A percentile compares a stretch with the other conserved stretches of the same genome.
phyloP scores from a whole-genome alignment of 257 asterid genomes.

The Fraxinus americana region DNA sequence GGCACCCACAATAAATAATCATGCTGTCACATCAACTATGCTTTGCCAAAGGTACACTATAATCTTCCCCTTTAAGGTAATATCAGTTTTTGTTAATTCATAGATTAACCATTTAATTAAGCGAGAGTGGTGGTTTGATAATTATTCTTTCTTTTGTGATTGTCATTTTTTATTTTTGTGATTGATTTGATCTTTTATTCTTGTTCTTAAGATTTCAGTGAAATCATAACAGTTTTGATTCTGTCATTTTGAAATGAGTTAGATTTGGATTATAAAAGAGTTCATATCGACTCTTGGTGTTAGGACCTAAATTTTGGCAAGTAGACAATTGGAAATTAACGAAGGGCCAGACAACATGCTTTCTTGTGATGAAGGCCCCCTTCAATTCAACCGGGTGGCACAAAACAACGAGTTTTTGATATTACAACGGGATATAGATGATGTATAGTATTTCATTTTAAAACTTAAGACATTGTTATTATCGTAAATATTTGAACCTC shows the following conservation, averaged over 20 bases:
- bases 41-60: not conserved
- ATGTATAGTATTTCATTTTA: too few species aligned
- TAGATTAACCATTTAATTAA: not conserved
- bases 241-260: not conserved
- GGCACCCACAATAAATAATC: conserved; percentile 6
- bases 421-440: too few species aligned
- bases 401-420: too few species aligned
- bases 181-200: conserved; percentile 2
- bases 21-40: not conserved
- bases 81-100: not conserved
- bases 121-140: not conserved
- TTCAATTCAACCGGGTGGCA: too few species aligned
- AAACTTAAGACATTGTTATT: too few species aligned
- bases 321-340: too few species aligned
- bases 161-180: not conserved
- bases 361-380: too few species aligned
- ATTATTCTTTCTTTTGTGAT: not conserved
- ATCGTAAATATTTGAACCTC: too few species aligned
- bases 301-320: too few species aligned
- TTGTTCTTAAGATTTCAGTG: not conserved
- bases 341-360: too few species aligned
- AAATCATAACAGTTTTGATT: not conserved
- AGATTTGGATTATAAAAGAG: too few species aligned
- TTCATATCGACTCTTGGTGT: too few species aligned
- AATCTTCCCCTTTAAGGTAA: not conserved